Evolutionary conservation across 192 early-diverging fungal species (phyloP), one percentile per base, ranked within the genome.

Genomic region (Funneliformis mosseae): DNA sequence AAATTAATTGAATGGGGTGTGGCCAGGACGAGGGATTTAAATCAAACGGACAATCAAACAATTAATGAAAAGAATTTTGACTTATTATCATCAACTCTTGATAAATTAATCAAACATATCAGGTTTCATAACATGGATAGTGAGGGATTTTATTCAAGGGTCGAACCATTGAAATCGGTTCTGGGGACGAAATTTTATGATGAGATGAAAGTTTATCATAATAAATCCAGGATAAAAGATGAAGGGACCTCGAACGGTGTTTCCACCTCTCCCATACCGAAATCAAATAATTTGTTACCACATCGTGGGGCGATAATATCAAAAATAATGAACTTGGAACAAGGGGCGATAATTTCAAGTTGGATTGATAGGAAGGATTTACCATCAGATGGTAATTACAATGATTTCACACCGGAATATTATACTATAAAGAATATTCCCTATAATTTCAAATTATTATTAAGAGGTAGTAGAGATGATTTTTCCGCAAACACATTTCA

Each of bases 331-430:
- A 60, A 42, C 33, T 60, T 8, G 21, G 25, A 60, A 59, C 74
- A 75, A 55, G 74, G 46, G 6, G 74, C 74, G 18, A 50, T 75
- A 33, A 75, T 75, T 75, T 38, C 74, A 28, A 60, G 48, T 55
- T 75, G 74, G 74, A 75, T 75, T 11, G 74, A 75, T 75, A 45
- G 33, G 28, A 75, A 75, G 60, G 74, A 75, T 75, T 33, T 75
- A 21, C 14, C 8, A 38, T 4, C 8, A 18, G 28, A 33, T 61
- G 74, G 6, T 50, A 16, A 39, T 12, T 33, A 33, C 33, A 33
- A 33, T 33, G 33, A 33, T 3, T 33, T 33, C 33, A 33, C 33
- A 33, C 33, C 33, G 3, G 25, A 14, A n/a, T 41, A 25, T n/a
- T 77, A 77, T 77, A 38, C 33, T 23, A 27, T 21, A 7, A 16